phyloP scores from a whole-genome alignment of 1,284 basidiomycete species.

The Ganoderma lucidum region DNA sequence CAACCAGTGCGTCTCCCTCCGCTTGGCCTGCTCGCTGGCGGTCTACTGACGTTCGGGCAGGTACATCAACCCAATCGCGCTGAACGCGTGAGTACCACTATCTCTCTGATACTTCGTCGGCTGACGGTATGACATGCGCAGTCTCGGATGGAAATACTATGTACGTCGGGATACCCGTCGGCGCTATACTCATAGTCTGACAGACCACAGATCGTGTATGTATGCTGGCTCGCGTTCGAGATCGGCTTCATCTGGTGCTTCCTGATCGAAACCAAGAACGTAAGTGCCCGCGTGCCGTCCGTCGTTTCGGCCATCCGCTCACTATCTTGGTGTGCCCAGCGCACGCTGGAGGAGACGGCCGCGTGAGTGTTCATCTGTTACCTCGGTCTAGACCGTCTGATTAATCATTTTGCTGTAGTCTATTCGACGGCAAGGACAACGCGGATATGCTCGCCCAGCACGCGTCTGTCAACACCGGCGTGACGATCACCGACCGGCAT shows the following conservation, averaged over 20 bases:
- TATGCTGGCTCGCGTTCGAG: constrained; percentile 54
- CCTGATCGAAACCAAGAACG: constrained; percentile 54
- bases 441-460: constrained; percentile 35
- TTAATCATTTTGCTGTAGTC: constrained; percentile 16
- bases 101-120: background rate
- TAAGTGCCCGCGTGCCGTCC: constrained; percentile 16
- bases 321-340: constrained; percentile 24
- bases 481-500: constrained; percentile 26
- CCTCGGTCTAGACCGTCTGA: background rate
- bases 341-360: constrained; percentile 43
- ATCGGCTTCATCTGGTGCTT: constrained; percentile 63
- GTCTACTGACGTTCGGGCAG: constrained; percentile 20
- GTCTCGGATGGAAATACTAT: constrained; percentile 47
- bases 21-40: background rate
- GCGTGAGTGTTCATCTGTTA: constrained; percentile 33
- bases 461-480: constrained; percentile 35
- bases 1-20: constrained; percentile 54
- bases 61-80: constrained; percentile 53
- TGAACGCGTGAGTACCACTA: constrained; percentile 40
- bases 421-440: constrained; percentile 43
- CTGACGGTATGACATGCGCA: constrained; percentile 8
- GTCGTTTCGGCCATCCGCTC: background rate
- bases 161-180: constrained; percentile 32
- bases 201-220: constrained; percentile 39
- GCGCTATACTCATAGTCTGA: no score